Evolutionary conservation across 2,329 filamentous ascomycete genomes (phyloP), one percentile per base, ranked within the genome.

Genomic region (Beauveria brongniartii): DNA sequence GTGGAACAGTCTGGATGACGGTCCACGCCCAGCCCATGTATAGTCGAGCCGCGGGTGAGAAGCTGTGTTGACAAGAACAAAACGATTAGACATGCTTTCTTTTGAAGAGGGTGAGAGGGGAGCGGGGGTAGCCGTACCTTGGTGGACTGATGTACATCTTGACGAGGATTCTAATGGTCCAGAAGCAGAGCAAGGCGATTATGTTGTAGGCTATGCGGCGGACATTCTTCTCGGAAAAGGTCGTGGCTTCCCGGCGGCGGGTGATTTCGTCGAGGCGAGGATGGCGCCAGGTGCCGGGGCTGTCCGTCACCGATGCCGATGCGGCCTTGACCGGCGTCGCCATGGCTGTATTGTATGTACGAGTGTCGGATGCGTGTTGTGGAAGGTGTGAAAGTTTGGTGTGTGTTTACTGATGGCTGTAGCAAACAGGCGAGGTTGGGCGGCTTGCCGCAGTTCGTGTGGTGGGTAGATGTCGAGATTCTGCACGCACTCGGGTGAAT

Each of bases 191-290:
- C 6, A 77, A 65, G 6, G 86, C 78, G 10, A 72, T 75, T 1
- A 81, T 72, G 72, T 95, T 96, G 74, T 87, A 85, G 34, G 85
- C 70, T 56, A 96, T 85, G 58, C 80, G 83, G 63, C 80, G 82
- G 54, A 94, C 75, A 65, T 96, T 93, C 71, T 83, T 84, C 67
- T 92, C 86, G 61, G 87, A 85, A 72, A 97, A 96, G 53, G 82
- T 89, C 16, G 86, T 85, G 22, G 87, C 87, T 72, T 90, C 87
- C 70, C 92, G 90, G 56, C 94, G 86, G 64, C 83, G 83, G 18
- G 89, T 86, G 71, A 99, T 95, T 75, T 97, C 93, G 69, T 91
- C 83, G 65, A 97, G 82, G 64, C 88, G 86, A 40, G 94, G 94
- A 73, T 99, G 94, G 69, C 87, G 85, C 93, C 94, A 99, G 70